These are phyloP conservation scores for Sporothrix euskadiensis DNA, from an alignment of 2,329 filamentous ascomycete species.

Conservation along the genomic window DNA sequence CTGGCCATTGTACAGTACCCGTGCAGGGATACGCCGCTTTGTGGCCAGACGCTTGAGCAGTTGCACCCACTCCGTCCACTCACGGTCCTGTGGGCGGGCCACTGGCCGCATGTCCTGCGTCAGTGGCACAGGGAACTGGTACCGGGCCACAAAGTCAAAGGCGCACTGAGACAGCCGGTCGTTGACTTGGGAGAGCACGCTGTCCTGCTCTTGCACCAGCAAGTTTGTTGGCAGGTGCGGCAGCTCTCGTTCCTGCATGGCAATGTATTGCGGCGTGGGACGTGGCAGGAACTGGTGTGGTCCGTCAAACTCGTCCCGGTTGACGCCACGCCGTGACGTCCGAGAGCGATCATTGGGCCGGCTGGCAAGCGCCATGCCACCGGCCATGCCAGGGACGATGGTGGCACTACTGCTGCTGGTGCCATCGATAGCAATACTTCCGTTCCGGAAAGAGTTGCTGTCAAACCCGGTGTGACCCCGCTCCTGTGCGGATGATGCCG, in stretches of 20 bases:
- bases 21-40: slow-evolving; percentile 79
- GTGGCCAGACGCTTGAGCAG: slow-evolving; percentile 82
- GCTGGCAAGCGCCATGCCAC: slow-evolving; percentile 44
- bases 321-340: slow-evolving; percentile 69
- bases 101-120: slow-evolving; percentile 79
- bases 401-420: slow-evolving; percentile 38
- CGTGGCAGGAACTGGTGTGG: slow-evolving; percentile 79
- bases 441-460: not conserved
- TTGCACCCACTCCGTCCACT: slow-evolving; percentile 93
- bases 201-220: slow-evolving; percentile 80
- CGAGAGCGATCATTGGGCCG: slow-evolving; percentile 53
- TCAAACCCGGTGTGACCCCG: not conserved
- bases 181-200: slow-evolving; percentile 76
- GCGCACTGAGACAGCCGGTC: slow-evolving; percentile 82
- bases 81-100: slow-evolving; percentile 71
- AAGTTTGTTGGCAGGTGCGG: slow-evolving; percentile 81
- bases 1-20: slow-evolving; percentile 83
- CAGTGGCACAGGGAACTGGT: slow-evolving; percentile 84
- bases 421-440: not conserved
- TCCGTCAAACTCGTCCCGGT: slow-evolving; percentile 86
- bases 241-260: slow-evolving; percentile 75
- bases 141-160: slow-evolving; percentile 87
- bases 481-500: not conserved
- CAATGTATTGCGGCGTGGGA: slow-evolving; percentile 69
- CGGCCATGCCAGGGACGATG: not conserved